A percentile compares a stretch with the other conserved stretches of the same genome.
Conservation (phyloP, 2,329 filamentous ascomycete genomes). For the Spiromastix sp. region DNA sequence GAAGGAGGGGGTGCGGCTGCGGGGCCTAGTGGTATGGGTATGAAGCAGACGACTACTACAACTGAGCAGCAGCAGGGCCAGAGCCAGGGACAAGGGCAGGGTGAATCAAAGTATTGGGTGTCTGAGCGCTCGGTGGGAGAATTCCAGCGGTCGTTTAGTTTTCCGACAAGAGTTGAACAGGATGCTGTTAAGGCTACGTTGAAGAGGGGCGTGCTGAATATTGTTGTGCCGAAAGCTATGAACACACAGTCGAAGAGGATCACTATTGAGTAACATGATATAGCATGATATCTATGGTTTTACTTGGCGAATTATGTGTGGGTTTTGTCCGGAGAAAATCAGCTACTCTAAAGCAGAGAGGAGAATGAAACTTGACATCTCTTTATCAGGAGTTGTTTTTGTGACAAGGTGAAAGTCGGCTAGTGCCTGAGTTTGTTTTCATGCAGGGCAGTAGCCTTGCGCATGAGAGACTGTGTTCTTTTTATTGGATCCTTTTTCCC, state of each 20-base stretch:
- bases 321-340: no score
- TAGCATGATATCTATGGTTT: no score
- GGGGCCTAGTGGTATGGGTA: background rate
- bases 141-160: constrained; percentile 50
- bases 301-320: no score
- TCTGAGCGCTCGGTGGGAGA: constrained; percentile 49
- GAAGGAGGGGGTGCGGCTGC: constrained; percentile 24
- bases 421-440: no score
- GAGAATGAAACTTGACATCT: no score
- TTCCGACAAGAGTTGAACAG: constrained; percentile 48
- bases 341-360: no score
- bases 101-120: constrained; percentile 43
- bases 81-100: constrained; percentile 21
- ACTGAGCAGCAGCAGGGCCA: constrained; percentile 13
- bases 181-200: constrained; percentile 51
- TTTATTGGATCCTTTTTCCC: no score
- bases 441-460: no score
- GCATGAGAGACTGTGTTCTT: no score
- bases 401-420: no score
- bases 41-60: constrained; percentile 11
- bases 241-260: constrained; percentile 41
- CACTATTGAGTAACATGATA: constrained; percentile 39
- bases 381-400: no score
- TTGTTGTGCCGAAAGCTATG: constrained; percentile 47
- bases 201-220: constrained; percentile 50